A percentile compares a stretch with the other conserved stretches of the same genome.
Evolutionary conservation across 768 basidiomycete species (phyloP).

Genomic region (Bullera alba): DNA sequence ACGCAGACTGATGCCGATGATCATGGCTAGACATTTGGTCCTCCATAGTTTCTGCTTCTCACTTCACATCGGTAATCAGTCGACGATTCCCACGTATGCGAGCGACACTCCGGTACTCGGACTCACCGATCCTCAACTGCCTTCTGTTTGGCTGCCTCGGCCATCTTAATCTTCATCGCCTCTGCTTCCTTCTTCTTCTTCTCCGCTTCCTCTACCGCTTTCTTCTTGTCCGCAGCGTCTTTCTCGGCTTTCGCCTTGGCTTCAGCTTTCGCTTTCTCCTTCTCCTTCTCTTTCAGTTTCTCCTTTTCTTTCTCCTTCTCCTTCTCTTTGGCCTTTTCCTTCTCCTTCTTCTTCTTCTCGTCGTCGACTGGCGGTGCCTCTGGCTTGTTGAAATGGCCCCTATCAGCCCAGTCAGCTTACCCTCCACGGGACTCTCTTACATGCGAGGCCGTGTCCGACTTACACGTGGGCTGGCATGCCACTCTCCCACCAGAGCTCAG

Average conservation of each 20-base stretch:
- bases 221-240: background rate
- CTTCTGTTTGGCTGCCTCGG: constrained; percentile 1
- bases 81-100: background rate
- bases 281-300: constrained; percentile 13
- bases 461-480: constrained; percentile 39
- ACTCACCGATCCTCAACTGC: constrained; percentile 23
- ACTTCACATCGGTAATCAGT: constrained; percentile 2
- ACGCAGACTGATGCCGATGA: constrained; percentile 39
- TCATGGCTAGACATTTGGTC: constrained; percentile 38
- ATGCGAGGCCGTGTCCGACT: constrained; percentile 3
- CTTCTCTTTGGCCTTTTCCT: constrained; percentile 11
- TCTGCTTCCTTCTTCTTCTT: constrained; percentile 1
- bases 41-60: constrained; percentile 34
- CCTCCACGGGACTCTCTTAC: too few species aligned
- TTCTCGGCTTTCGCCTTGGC: constrained; percentile 1
- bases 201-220: constrained; percentile 3
- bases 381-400: constrained; percentile 37
- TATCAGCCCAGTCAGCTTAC: constrained; percentile 6
- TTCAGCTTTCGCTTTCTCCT: constrained; percentile 12
- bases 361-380: constrained; percentile 10
- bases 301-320: constrained; percentile 10
- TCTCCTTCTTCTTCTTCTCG: constrained; percentile 14
- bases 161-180: background rate
- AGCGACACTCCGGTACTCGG: too few species aligned
- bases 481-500: constrained; percentile 42